A percentile compares a stretch with the other conserved stretches of the same genome.
Conservation (phyloP, 345 rosid species). For the Sonneratia alba region DNA sequence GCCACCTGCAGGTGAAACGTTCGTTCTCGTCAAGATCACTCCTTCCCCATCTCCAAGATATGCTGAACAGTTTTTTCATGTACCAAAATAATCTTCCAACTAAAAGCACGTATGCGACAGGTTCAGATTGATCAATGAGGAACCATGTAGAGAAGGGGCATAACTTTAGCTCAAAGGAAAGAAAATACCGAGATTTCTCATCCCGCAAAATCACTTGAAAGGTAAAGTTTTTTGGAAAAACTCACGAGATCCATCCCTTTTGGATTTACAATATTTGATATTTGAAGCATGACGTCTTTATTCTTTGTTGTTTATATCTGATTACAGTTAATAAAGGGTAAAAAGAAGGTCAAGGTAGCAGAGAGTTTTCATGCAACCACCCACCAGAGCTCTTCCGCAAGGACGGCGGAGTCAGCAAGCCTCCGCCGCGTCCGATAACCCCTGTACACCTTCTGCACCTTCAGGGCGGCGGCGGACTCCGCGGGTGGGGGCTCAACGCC, state of each 20-base stretch:
- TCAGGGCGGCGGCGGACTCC: slow-evolving; percentile 15
- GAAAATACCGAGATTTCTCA: background rate
- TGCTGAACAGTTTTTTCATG: background rate
- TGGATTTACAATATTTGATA: no score
- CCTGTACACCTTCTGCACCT: slow-evolving; percentile 32
- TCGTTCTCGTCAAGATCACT: background rate
- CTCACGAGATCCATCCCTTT: background rate
- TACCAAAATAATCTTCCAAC: background rate
- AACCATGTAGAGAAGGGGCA: background rate
- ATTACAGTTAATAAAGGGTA: no score
- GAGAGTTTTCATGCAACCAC: background rate
- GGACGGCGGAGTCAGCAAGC: slow-evolving; percentile 31
- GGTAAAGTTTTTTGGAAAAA: background rate
- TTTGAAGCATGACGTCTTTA: background rate
- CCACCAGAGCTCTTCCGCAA: slow-evolving; percentile 33
- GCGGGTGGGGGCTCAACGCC: background rate
- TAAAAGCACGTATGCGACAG: no score
- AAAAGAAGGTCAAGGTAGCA: no score
- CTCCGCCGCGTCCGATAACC: slow-evolving; percentile 24
- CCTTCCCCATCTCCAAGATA: background rate
- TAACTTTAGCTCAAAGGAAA: background rate
- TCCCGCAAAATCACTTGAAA: background rate
- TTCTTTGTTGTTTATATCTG: no score
- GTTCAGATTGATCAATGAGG: no score
- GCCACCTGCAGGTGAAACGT: slow-evolving; percentile 21